Conservation (phyloP, 345 rosid species). For the Capsella bursapastoris region DNA sequence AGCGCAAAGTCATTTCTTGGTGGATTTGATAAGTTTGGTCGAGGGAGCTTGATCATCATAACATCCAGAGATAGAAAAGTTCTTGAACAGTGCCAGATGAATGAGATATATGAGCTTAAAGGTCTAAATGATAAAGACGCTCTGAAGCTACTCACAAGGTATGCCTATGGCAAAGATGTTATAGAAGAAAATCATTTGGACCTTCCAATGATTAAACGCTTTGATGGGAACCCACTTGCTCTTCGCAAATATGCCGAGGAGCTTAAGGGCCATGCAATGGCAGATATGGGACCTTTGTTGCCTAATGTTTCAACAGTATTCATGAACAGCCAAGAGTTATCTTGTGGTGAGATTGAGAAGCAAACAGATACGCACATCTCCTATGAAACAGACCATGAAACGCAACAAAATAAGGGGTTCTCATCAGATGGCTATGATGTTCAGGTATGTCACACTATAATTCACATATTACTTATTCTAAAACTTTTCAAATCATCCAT, state of each 20-base stretch:
- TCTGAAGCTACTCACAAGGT: slow-evolving; percentile 6
- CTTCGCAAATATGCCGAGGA: neutral
- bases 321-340: too few relatives aligned
- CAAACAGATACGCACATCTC: too few relatives aligned
- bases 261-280: neutral
- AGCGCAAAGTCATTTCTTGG: slow-evolving; percentile 17
- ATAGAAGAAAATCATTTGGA: neutral
- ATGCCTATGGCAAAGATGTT: neutral
- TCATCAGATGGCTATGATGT: too few relatives aligned
- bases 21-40: slow-evolving; percentile 8
- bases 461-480: too few relatives aligned
- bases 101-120: slow-evolving; percentile 16
- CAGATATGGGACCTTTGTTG: neutral
- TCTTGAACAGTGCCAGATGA: neutral
- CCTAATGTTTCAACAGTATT: too few relatives aligned
- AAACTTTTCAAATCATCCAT: too few relatives aligned
- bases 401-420: too few relatives aligned
- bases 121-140: slow-evolving; percentile 18
- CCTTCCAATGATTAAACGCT: neutral
- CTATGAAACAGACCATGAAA: too few relatives aligned
- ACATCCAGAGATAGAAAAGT: neutral
- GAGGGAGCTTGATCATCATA: slow-evolving; percentile 34
- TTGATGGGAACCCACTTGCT: slow-evolving; percentile 24
- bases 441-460: too few relatives aligned
- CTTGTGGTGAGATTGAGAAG: too few relatives aligned